Base-by-base conservation (phyloP, 2,329 filamentous ascomycete species). In the Colletotrichum tamarilloi region DNA sequence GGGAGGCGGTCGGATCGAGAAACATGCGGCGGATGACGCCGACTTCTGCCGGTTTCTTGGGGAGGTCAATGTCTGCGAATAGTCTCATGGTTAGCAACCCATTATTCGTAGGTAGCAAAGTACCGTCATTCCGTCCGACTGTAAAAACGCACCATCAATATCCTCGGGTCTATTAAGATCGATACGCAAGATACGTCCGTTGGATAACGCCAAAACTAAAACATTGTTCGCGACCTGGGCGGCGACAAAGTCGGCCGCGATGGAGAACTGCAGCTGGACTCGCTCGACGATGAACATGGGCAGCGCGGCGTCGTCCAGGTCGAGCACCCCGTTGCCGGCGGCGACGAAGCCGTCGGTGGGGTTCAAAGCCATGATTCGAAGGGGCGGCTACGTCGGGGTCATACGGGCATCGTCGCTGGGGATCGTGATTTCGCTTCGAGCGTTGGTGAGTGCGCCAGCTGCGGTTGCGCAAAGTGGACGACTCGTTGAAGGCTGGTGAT, bases 201-300 rank as follows among this genome's bases (percentile, higher is more conserved):
- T 98, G 5, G 95, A 96, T 49, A 99, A 89, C 53, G 97, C 97
- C 64, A 99, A 88, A 26, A 98, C 92, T 70, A 99, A 89, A 74
- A 98, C 95, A 86, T 99, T 98, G 84, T 99, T 98, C 76, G 96
- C 95, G 68, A 98, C 96, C 83, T 98, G 95, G 53, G 95, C 95
- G 22, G 97, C 95, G 60, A 98, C 97, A 81, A 99, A 98, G 83
- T 98, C 94, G 76, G 96, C 95, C 2, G 96, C 94, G 79, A 98
- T 93, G 73, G 94, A 93, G 87, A 99, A 99, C 82, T 97, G 94
- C 75, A 98, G 91, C 86, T 97, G 93, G 52, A 98, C 97, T 75
- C 91, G 92, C 84, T 98, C 94, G 80, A 98, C 92, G 81, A 97
- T 94, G 87, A 99, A 99, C 84, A 99, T 97, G 77, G 96, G 95